phyloP scores from a whole-genome alignment of 2,329 filamentous ascomycete genomes.

The Rhexocercosporidium sp. region DNA sequence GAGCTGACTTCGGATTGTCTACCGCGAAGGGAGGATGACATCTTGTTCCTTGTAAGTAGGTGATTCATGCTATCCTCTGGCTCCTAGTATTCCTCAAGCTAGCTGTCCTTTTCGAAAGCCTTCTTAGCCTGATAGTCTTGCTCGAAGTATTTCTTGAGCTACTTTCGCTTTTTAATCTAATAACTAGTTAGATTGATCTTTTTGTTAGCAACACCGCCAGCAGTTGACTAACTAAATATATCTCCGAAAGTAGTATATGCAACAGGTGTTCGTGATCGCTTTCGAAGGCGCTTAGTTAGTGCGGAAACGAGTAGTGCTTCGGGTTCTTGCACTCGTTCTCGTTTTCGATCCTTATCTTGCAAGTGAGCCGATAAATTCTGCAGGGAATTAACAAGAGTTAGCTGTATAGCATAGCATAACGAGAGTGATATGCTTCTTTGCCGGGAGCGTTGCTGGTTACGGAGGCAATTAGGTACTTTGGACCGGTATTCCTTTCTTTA shows the following conservation, averaged over 20 bases:
- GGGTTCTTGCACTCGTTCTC: slow-evolving; percentile 16
- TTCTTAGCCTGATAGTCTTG: slow-evolving; percentile 10
- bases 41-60: slow-evolving; percentile 42
- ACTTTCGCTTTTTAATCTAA: slow-evolving; percentile 34
- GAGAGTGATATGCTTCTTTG: slow-evolving; percentile 16
- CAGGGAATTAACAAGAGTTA: slow-evolving; percentile 9
- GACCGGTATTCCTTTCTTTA: neutral
- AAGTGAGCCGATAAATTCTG: slow-evolving; percentile 10
- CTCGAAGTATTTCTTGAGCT: slow-evolving; percentile 38
- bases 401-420: slow-evolving; percentile 25
- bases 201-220: neutral
- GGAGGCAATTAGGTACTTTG: neutral
- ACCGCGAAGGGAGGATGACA: slow-evolving; percentile 35
- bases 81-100: neutral
- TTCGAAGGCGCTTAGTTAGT: slow-evolving; percentile 1
- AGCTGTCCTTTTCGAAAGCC: slow-evolving; percentile 10
- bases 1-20: slow-evolving; percentile 36
- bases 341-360: slow-evolving; percentile 11
- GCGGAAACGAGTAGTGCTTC: neutral
- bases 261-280: slow-evolving; percentile 13
- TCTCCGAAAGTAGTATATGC: neutral
- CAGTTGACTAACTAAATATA: neutral
- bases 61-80: slow-evolving; percentile 18
- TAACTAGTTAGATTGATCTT: slow-evolving; percentile 35
- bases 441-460: neutral